Conservation (phyloP, 2,329 filamentous ascomycete species). For the Monascus ruber region DNA sequence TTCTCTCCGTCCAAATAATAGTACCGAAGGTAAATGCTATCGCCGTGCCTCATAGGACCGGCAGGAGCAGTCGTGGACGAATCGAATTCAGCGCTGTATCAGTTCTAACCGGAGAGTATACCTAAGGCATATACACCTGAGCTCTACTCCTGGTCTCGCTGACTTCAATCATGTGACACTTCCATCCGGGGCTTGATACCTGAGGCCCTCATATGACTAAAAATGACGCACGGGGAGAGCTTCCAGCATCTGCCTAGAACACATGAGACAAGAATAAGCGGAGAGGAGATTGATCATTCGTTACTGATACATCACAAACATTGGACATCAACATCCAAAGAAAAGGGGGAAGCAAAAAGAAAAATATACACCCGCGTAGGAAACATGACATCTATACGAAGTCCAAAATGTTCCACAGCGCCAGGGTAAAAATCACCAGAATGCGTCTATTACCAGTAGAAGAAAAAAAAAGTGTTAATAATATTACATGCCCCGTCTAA, state of each 20-base stretch:
- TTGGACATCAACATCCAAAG: constrained; percentile 3
- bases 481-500: constrained; percentile 27
- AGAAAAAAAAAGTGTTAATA: constrained; percentile 22
- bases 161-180: too few relatives aligned
- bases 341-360: constrained; percentile 7
- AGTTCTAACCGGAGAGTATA: too few relatives aligned
- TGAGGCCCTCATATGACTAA: too few relatives aligned
- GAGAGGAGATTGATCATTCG: constrained; percentile 16
- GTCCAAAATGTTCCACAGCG: constrained; percentile 12
- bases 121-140: too few relatives aligned
- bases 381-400: constrained; percentile 13
- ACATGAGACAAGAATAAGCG: constrained; percentile 7
- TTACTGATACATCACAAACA: constrained; percentile 6
- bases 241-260: neutral
- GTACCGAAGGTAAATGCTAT: too few relatives aligned
- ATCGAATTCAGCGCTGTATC: too few relatives aligned
- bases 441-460: constrained; percentile 5
- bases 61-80: too few relatives aligned
- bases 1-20: too few relatives aligned
- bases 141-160: too few relatives aligned
- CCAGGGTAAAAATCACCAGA: constrained; percentile 1
- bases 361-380: constrained; percentile 5
- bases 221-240: too few relatives aligned
- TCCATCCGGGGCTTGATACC: too few relatives aligned
- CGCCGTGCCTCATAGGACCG: too few relatives aligned